Percentiles rank a stretch among this genome's conserved stretches.
These are phyloP conservation scores for Neocallimastix lanati DNA, from an alignment of 192 early-diverging fungal genomes.

Conservation along the genomic window DNA sequence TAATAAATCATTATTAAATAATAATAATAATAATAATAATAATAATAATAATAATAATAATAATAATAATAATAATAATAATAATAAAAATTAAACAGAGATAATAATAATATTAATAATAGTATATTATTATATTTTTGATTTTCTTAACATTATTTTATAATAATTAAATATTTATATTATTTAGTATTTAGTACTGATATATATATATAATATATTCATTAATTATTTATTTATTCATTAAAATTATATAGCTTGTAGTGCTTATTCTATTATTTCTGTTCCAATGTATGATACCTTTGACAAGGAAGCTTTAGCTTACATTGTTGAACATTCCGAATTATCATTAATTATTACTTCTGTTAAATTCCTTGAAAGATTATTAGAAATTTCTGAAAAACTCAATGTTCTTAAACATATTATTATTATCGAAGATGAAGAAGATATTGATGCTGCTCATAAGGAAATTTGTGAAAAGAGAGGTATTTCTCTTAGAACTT, in stretches of 20 bases:
- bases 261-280: slow-evolving; percentile 8
- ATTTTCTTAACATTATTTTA: too few relatives aligned
- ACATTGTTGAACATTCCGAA: neutral
- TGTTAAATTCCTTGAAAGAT: neutral
- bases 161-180: too few relatives aligned
- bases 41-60: too few relatives aligned
- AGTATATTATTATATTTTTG: too few relatives aligned
- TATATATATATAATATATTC: too few relatives aligned
- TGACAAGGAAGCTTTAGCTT: neutral
- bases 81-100: too few relatives aligned
- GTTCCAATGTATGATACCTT: neutral
- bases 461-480: neutral
- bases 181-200: too few relatives aligned
- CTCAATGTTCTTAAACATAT: neutral
- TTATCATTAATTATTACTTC: neutral
- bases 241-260: slow-evolving; percentile 9
- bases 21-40: too few relatives aligned
- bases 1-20: too few relatives aligned
- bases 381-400: neutral
- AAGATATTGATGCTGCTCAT: too few relatives aligned
- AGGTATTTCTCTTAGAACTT: neutral
- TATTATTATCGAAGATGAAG: neutral
- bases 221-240: neutral
- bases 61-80: too few relatives aligned
- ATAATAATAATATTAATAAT: too few relatives aligned